Base-by-base conservation (phyloP, 2,329 filamentous ascomycete species). In the Nemania bipapillata region DNA sequence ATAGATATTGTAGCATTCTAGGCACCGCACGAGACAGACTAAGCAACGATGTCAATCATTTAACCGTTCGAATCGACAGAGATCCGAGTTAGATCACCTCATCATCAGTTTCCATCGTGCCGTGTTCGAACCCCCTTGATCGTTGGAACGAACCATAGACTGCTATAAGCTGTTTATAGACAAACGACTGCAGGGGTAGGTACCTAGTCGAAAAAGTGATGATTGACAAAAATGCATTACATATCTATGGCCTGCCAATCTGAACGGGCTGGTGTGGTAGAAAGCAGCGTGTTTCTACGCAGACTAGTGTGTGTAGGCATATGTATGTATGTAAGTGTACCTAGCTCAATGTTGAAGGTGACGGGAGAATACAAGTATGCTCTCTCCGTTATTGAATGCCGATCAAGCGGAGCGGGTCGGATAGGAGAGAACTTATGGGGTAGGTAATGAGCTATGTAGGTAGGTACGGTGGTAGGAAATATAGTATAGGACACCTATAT, bases 71-170 rank as follows among this genome's bases (percentile, higher is more conserved):
- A 71, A 70, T 69, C 69, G 72, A 68, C 61, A 42, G 50, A 56
- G 69, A 72, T 72, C 62, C 64, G 68, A 71, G 56, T 62, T 12
- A 54, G 74, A 75, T 75, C 71, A 62, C 58, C 71, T 60, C 63
- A 55, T 42, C 32, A 58, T 49, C n/a, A n/a, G n/a, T 15, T 55
- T 42, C 47, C 70, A 70, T 68, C 26, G 20, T 65, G 22, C 53
- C 60, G 49, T 49, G 64, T 63, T 20, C 15, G 12, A 35, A 3
- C 37, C 55, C 54, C 49, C 61, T 63, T 45, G 59, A 69, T 70
- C 35, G 28, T n/a, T 58, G 57, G 54, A 24, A 67, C 35, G 40
- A 66, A 63, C 47, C 42, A 28, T n/a, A 54, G 17, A 15, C 17
- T 17, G 15, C 12, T n/a, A 12, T 40, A 17, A 12, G 8, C 3